Base-by-base conservation (phyloP, 768 basidiomycete genomes). In the Boletus rex-veris region DNA sequence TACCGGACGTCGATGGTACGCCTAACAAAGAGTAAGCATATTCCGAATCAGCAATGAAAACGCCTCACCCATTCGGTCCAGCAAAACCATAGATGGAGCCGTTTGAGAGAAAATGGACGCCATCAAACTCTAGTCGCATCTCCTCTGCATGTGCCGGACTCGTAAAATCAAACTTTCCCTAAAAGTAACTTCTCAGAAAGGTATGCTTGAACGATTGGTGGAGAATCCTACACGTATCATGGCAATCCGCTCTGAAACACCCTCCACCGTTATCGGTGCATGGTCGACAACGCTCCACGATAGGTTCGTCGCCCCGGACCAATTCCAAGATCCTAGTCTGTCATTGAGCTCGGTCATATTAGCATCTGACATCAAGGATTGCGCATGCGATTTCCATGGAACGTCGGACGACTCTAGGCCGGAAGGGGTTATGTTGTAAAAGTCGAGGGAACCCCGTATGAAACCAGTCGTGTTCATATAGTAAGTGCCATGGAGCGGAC, bases 41-140 rank as follows among this genome's bases (percentile, higher is more conserved):
- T 14, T n/a, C 11, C 45, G 7, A 18, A 28, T 4, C 16, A 9
- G 15, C 19, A n/a, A 45, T 14, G 37, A 55, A 46, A 21, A 30
- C 1, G 28, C 60, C 77, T 58, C 57, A 90, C 90, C 83, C 84
- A 16, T 66, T 63, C 5, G 84, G 79, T 58, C 82, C 79, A 16
- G 85, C 87, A 46, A 89, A 76, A 2, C 87, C 90, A 62, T 84
- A 89, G n/a, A 93, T 79, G 0, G 87, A 79, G 0, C 90, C 90
- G 51, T 87, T 86, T 24, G 76, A 67, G 11, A 88, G 60, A 64
- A 90, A 85, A 67, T 92, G 90, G 21, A 92, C 74, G 1, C 87
- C 90, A 64, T 87, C 85, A 57, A 92, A 84, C 55, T 91, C 86
- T 2, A 91, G 70, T 33, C 80, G 75, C 40, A 90, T 66, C 45